phyloP scores from a whole-genome alignment of 768 basidiomycete genomes.

The Phylloporus rhodoxanthus region DNA sequence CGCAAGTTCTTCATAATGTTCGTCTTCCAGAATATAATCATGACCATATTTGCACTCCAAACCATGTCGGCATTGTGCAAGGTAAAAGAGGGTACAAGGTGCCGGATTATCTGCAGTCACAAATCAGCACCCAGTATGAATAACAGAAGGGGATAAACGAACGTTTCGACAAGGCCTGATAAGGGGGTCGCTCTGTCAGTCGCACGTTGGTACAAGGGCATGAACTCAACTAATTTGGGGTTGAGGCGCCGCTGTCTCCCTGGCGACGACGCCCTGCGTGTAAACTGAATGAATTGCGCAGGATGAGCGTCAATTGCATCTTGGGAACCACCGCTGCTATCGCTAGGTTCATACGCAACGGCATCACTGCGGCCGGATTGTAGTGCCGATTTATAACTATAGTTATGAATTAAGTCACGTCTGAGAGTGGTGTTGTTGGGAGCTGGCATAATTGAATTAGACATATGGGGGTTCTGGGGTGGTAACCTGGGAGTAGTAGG shows the following conservation, averaged over 20 bases:
- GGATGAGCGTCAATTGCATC: conserved; percentile 37
- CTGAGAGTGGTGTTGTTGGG: conserved; percentile 6
- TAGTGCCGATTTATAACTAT: conserved; percentile 40
- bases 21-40: conserved; percentile 50
- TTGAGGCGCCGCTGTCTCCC: conserved; percentile 40
- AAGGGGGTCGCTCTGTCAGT: conserved; percentile 12
- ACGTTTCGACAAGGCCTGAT: conserved; percentile 59
- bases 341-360: conserved; percentile 40
- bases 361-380: conserved; percentile 20
- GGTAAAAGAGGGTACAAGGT: conserved; percentile 62
- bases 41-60: conserved; percentile 56
- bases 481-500: conserved; percentile 13
- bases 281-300: conserved; percentile 24
- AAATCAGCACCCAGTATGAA: neutral
- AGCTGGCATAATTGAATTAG: conserved; percentile 9
- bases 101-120: conserved; percentile 45
- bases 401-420: conserved; percentile 21
- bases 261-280: conserved; percentile 27
- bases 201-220: conserved; percentile 5
- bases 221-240: conserved; percentile 46
- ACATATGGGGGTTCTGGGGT: conserved; percentile 3
- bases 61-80: conserved; percentile 56
- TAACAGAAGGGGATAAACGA: conserved; percentile 25
- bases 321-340: conserved; percentile 39
- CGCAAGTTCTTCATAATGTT: conserved; percentile 50